Evolutionary conservation across 1,284 basidiomycete species (phyloP).

Genomic region (Sphaerobolus stellatus): DNA sequence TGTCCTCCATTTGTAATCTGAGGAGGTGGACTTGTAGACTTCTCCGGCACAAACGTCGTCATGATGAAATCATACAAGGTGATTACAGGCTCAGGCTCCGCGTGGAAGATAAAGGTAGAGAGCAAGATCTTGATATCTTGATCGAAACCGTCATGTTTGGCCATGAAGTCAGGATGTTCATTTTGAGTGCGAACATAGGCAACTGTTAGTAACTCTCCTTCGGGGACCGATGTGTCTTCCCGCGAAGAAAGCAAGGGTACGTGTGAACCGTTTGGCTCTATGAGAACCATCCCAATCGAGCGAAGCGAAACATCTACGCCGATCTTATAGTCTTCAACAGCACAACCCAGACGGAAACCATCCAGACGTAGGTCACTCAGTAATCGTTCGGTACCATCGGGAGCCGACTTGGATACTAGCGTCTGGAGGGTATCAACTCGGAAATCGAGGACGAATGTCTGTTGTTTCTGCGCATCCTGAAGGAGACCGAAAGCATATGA

Average conservation of each 20-base stretch:
- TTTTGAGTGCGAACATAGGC: slow-evolving; percentile 81
- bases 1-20: slow-evolving; percentile 15
- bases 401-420: slow-evolving; percentile 70
- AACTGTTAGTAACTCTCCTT: slow-evolving; percentile 75
- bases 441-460: slow-evolving; percentile 87
- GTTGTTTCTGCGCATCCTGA: slow-evolving; percentile 67
- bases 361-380: slow-evolving; percentile 84
- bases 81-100: slow-evolving; percentile 90
- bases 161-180: slow-evolving; percentile 85
- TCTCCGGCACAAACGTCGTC: slow-evolving; percentile 84
- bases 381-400: slow-evolving; percentile 61
- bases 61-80: slow-evolving; percentile 97
- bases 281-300: slow-evolving; percentile 39
- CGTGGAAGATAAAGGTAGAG: slow-evolving; percentile 90
- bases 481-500: slow-evolving; percentile 34
- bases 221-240: slow-evolving; percentile 38
- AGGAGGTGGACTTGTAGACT: slow-evolving; percentile 11
- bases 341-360: slow-evolving; percentile 76
- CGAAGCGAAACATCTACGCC: slow-evolving; percentile 83
- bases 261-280: slow-evolving; percentile 19
- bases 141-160: slow-evolving; percentile 83
- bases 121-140: slow-evolving; percentile 87
- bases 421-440: slow-evolving; percentile 87
- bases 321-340: slow-evolving; percentile 83
- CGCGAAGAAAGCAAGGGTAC: slow-evolving; percentile 80